phyloP scores from a whole-genome alignment of 2,329 filamentous ascomycete genomes.

The Epichloe bromicola region DNA sequence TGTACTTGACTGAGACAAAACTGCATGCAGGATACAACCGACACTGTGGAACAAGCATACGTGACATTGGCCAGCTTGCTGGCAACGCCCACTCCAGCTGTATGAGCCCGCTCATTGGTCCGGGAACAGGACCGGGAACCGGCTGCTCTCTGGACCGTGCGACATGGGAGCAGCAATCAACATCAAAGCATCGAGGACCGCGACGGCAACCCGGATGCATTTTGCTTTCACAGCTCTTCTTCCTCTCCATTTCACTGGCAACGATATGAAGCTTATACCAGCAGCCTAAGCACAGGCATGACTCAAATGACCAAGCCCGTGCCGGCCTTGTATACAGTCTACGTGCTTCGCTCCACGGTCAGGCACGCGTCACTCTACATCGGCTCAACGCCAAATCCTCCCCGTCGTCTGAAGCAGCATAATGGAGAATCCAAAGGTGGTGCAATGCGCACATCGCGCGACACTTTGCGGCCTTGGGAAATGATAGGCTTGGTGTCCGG shows the following conservation, averaged over 20 bases:
- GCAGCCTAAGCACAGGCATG: constrained; percentile 20
- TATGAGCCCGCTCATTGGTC: too few relatives aligned
- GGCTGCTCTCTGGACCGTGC: too few relatives aligned
- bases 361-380: constrained; percentile 66
- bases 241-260: not conserved
- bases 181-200: not conserved
- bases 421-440: constrained; percentile 78
- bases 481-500: constrained; percentile 79
- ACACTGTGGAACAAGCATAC: too few relatives aligned
- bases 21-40: too few relatives aligned
- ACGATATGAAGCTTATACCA: not conserved
- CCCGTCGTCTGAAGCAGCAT: constrained; percentile 75
- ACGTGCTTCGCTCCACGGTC: constrained; percentile 75
- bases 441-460: constrained; percentile 59
- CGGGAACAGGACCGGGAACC: too few relatives aligned
- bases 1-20: too few relatives aligned
- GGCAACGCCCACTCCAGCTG: too few relatives aligned
- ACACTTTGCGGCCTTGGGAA: constrained; percentile 70
- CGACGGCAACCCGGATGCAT: not conserved
- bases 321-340: constrained; percentile 85
- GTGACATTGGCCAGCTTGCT: too few relatives aligned
- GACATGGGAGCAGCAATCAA: not conserved
- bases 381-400: constrained; percentile 82
- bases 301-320: constrained; percentile 42
- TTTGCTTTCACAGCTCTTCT: not conserved